Percentiles rank a stretch among this genome's conserved stretches.
Conservation (phyloP, 352 stramenopile species). For the Pythium apleroticum region DNA sequence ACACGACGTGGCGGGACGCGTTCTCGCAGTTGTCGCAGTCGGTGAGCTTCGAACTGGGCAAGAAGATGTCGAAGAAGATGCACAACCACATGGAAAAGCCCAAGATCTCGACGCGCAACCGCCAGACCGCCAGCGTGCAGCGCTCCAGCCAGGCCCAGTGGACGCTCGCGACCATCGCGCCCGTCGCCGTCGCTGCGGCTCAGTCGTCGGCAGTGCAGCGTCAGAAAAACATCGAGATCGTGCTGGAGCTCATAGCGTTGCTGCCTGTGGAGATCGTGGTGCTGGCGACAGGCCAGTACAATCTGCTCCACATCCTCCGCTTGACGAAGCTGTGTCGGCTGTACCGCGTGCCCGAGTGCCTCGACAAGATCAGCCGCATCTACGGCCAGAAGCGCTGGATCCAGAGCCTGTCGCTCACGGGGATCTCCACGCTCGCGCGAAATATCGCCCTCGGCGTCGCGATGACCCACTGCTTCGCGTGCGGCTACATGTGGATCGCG, state of each 20-base stretch:
- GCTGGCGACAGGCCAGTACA: slow-evolving; percentile 38
- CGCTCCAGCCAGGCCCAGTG: slow-evolving; percentile 35
- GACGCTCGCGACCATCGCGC: slow-evolving; percentile 46
- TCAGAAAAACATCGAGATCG: slow-evolving; percentile 38
- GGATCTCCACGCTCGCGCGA: slow-evolving; percentile 47
- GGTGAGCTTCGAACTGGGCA: slow-evolving; percentile 45
- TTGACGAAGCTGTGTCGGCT: slow-evolving; percentile 63
- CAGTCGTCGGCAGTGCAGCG: slow-evolving; percentile 16
- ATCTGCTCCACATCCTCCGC: slow-evolving; percentile 57
- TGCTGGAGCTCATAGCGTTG: slow-evolving; percentile 50
- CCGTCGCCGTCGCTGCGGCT: slow-evolving; percentile 15
- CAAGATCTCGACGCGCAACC: slow-evolving; percentile 35
- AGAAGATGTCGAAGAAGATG: slow-evolving; percentile 46
- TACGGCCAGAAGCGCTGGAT: slow-evolving; percentile 50
- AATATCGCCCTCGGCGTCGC: slow-evolving; percentile 38
- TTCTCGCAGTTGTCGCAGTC: slow-evolving; percentile 40
- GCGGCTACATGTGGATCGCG: slow-evolving; percentile 69
- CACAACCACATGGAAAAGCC: slow-evolving; percentile 27
- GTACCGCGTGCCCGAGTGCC: slow-evolving; percentile 39
- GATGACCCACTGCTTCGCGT: slow-evolving; percentile 59
- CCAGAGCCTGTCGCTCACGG: slow-evolving; percentile 55
- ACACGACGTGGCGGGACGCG: slow-evolving; percentile 33
- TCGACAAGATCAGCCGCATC: slow-evolving; percentile 45
- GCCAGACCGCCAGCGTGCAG: slow-evolving; percentile 23
- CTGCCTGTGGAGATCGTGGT: slow-evolving; percentile 55